phyloP scores from a whole-genome alignment of 495 filamentous ascomycete genomes.

The Cairneyella variabilis region DNA sequence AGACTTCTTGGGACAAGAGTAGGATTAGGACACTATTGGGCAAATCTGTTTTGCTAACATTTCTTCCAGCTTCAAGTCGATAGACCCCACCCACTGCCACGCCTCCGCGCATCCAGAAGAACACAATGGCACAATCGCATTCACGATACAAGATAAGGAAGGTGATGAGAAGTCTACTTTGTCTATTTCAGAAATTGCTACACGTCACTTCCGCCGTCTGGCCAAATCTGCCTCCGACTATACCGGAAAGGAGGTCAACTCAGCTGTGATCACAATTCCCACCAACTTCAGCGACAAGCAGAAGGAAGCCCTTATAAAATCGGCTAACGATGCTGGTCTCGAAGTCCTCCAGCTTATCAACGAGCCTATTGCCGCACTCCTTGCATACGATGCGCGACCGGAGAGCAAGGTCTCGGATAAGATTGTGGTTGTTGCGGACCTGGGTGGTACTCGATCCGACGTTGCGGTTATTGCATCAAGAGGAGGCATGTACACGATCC shows the following conservation, averaged over 20 bases:
- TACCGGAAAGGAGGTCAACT: constrained; percentile 85
- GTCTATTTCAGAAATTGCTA: constrained; percentile 79
- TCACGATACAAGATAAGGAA: constrained; percentile 75
- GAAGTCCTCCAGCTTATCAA: constrained; percentile 90
- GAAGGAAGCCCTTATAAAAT: constrained; percentile 68
- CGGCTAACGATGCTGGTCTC: constrained; percentile 77
- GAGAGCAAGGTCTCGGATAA: constrained; percentile 76
- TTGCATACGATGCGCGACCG: constrained; percentile 87
- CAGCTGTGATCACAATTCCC: constrained; percentile 88
- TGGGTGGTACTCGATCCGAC: constrained; percentile 91
- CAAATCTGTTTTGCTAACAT: constrained; percentile 8
- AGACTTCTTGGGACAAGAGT: constrained; percentile 93
- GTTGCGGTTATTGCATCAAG: constrained; percentile 84
- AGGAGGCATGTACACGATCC: constrained; percentile 93
- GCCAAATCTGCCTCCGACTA: constrained; percentile 83
- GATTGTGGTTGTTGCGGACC: constrained; percentile 85
- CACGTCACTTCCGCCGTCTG: constrained; percentile 80
- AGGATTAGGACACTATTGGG: constrained; percentile 22
- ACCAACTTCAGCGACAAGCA: constrained; percentile 89
- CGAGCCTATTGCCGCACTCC: constrained; percentile 86
- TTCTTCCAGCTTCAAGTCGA: constrained; percentile 70
- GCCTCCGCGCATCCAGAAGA: constrained; percentile 87
- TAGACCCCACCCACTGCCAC: constrained; percentile 94
- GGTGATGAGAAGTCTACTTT: constrained; percentile 66
- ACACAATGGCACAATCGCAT: constrained; percentile 66